phyloP scores from a whole-genome alignment of 495 filamentous ascomycete species.

The Aspergillus funiculosus region DNA sequence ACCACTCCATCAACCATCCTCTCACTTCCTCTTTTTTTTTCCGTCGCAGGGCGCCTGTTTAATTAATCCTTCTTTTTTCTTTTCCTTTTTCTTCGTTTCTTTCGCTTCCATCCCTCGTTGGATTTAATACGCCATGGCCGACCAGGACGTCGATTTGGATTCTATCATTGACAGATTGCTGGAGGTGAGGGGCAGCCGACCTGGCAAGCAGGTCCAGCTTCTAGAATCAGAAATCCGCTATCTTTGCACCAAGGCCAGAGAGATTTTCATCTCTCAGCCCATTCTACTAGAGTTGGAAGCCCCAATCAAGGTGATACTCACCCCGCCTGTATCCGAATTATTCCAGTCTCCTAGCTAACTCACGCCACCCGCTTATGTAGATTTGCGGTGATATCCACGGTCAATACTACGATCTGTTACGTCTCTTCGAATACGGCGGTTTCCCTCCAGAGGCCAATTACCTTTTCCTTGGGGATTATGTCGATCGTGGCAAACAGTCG shows the following conservation, averaged over 20 bases:
- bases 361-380: too few relatives aligned
- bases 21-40: slow-evolving; percentile 29
- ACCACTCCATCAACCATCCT: slow-evolving; percentile 33
- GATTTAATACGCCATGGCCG: slow-evolving; percentile 68
- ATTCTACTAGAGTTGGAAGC: slow-evolving; percentile 96
- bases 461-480: slow-evolving; percentile 98
- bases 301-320: slow-evolving; percentile 83
- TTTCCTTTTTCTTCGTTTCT: slow-evolving; percentile 24
- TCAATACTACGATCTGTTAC: slow-evolving; percentile 97
- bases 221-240: slow-evolving; percentile 95
- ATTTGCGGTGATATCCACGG: slow-evolving; percentile 99
- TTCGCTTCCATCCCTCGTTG: slow-evolving; percentile 27
- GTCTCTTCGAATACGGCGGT: slow-evolving; percentile 96
- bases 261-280: slow-evolving; percentile 99
- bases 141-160: slow-evolving; percentile 97
- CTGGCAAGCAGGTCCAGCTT: slow-evolving; percentile 97
- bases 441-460: slow-evolving; percentile 99
- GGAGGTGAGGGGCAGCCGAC: slow-evolving; percentile 95
- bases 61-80: slow-evolving; percentile 23
- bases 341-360: too few relatives aligned
- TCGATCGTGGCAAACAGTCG: slow-evolving; percentile 98
- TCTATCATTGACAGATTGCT: slow-evolving; percentile 98
- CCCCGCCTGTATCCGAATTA: slow-evolving; percentile 6
- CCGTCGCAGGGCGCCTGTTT: slow-evolving; percentile 18
- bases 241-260: slow-evolving; percentile 96